Evolutionary conservation across 2,329 filamentous ascomycete genomes (phyloP), one percentile per base, ranked within the genome.

Genomic region (Aspergillus tamarii): DNA sequence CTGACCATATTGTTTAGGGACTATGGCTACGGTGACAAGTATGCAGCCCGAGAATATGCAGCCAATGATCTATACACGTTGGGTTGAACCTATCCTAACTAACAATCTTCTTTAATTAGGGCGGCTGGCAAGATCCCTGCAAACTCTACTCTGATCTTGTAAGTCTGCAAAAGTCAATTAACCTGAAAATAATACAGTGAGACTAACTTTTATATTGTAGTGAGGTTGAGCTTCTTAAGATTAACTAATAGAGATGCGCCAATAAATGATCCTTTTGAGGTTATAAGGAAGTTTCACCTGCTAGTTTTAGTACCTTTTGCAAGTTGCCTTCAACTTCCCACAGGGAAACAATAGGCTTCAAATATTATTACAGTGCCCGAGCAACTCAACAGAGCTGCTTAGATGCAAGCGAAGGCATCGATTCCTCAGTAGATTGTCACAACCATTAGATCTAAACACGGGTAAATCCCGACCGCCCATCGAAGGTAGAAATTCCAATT

Each of bases 231-330:
- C 39, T 41, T n/a, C 39, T 41, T 8, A 41, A 41, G 39, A 41
- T 41, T 10, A 41, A 41, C 8, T 41, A 41, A 19, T 10, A 19
- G 19, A 3, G 3, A 0, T 4, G 19, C 39, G 9, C 4, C 2
- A 19, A 0, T 0, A 3, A 4, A 10, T 10, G 16, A 41, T 41
- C 16, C 4, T n/a, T 0, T 9, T 3, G 16, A 0, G 3, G 7
- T 2, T 9, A 41, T 9, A 36, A 6, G 6, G 2, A 16, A 34
- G 2, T 3, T 11, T 2, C 10, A 26, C 4, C 26, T 26, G 26
- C 26, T 26, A 26, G 26, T 4, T 26, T 26, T 26, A 3, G 26
- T 26, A 26, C 26, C 26, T 26, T 26, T 26, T 26, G 5, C 26
- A 26, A 26, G 5, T 26, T 26, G 26, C 4, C 26, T 26, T 26